Evolutionary conservation across 495 filamentous ascomycete species (phyloP), one percentile per base, ranked within the genome.

Genomic region (Aspergillus heteromorphus): DNA sequence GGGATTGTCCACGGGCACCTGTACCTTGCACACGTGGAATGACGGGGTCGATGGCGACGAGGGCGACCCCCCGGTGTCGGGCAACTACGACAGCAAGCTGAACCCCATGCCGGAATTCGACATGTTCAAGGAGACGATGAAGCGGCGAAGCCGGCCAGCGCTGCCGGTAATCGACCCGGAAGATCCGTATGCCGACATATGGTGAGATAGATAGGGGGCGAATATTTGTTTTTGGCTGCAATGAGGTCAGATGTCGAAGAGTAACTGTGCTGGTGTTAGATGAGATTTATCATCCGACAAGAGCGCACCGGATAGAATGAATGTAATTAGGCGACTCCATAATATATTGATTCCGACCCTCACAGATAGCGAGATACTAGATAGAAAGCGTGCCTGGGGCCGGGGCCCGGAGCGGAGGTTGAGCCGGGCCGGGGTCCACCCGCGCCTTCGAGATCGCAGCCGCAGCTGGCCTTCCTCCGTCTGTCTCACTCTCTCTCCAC

Each of bases 11-110:
- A 74, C 75, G 1, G 89, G 89, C 5, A 92, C 89, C 1, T 88
- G 87, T 51, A 87, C 86, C 0, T 57, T 89, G 45, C 89, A 95
- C 66, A 79, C 80, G 13, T 95, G 83, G 81, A 89, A 89, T 47
- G 85, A 87, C 41, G 79, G 77, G 30, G 69, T 77, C 13, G 73
- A 76, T 0, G 60, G 70, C 0, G 88, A 91, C 57, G 88, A 92
- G 63, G 86, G 74, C 0, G 78, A 82, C 30, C 85, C 86, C 7
- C 68, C 67, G 9, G 74, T 88, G 71, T 82, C 82, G 1, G 65
- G 68, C 11, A 77, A 77, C 60, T 79, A 83, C 55, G 65, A 92
- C 83, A 81, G 84, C 74, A 64, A 66, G 40, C 49, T 77, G 27
- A 60, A 71, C 13, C 45, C 51, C 17, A 45, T 68, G 18, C 62